Percentiles rank a stretch among this genome's conserved stretches.
These are phyloP conservation scores for Coniophora puteana DNA, from an alignment of 1,284 basidiomycete genomes.

Conservation along the genomic window DNA sequence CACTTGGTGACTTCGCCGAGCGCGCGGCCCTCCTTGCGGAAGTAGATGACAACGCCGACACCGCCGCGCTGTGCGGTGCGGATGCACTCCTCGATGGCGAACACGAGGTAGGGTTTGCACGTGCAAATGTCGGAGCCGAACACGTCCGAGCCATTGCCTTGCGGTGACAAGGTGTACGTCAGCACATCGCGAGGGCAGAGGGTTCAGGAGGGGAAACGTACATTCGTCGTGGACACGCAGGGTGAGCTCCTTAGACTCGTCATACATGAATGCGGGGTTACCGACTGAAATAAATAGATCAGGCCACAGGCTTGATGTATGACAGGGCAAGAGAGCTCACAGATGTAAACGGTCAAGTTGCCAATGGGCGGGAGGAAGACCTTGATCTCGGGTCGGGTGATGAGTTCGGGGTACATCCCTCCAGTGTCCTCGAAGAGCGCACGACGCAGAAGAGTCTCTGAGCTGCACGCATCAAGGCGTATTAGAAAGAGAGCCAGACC, in stretches of 20 bases:
- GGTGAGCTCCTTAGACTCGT: conserved; percentile 84
- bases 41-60: conserved; percentile 91
- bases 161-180: not conserved
- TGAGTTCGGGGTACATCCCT: conserved; percentile 95
- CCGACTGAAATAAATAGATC: conserved; percentile 55
- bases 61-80: conserved; percentile 85
- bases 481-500: conserved; percentile 1
- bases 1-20: conserved; percentile 91
- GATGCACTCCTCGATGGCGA: conserved; percentile 93
- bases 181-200: not conserved
- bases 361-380: conserved; percentile 96
- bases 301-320: not conserved
- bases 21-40: conserved; percentile 91
- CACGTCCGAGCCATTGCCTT: conserved; percentile 81
- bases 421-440: conserved; percentile 94
- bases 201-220: conserved; percentile 40
- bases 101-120: conserved; percentile 91
- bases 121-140: conserved; percentile 95
- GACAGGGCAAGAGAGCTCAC: conserved; percentile 35
- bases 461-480: conserved; percentile 40
- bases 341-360: conserved; percentile 90
- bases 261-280: conserved; percentile 73
- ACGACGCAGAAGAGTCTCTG: conserved; percentile 81
- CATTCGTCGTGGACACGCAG: conserved; percentile 95
- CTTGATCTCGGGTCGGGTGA: conserved; percentile 94